Evolutionary conservation across 768 basidiomycete species (phyloP).

Genomic region (Strobilomyces dryophilus): DNA sequence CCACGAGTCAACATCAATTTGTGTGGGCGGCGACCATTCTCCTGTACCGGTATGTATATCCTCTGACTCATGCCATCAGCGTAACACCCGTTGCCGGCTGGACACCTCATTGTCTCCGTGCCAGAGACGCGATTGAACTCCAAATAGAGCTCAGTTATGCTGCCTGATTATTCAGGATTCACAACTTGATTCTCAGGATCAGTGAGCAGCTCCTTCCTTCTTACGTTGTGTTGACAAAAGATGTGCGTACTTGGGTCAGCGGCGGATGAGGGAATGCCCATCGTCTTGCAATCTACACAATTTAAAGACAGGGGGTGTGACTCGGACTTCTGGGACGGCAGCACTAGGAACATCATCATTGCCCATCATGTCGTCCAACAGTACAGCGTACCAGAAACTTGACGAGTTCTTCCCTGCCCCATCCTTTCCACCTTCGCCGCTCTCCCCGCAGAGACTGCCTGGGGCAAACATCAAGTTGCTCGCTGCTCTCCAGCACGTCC

Average conservation of each 20-base stretch:
- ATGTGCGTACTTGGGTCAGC: neutral
- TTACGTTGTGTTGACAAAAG: neutral
- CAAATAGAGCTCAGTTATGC: too few relatives aligned
- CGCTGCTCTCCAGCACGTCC: constrained; percentile 25
- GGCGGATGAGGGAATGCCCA: neutral
- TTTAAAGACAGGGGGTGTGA: neutral
- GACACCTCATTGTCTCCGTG: neutral
- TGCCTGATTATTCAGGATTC: neutral
- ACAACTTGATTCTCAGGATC: neutral
- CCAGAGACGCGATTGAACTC: neutral
- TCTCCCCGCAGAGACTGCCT: constrained; percentile 27
- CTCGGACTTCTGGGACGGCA: neutral
- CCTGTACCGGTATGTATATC: too few relatives aligned
- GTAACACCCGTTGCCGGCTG: neutral
- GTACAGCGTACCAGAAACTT: neutral
- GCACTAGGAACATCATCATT: neutral
- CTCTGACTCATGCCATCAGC: too few relatives aligned
- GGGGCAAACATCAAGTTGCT: constrained; percentile 24
- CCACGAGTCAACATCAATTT: too few relatives aligned
- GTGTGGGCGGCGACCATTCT: too few relatives aligned
- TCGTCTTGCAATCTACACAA: neutral
- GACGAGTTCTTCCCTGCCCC: constrained; percentile 26
- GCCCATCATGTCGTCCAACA: constrained; percentile 11
- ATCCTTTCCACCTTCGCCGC: constrained; percentile 22
- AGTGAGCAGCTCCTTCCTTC: neutral